A percentile compares a stretch with the other conserved stretches of the same genome.
phyloP scores from a whole-genome alignment of 2,329 filamentous ascomycete species.

The Colletotrichum coccodes region DNA sequence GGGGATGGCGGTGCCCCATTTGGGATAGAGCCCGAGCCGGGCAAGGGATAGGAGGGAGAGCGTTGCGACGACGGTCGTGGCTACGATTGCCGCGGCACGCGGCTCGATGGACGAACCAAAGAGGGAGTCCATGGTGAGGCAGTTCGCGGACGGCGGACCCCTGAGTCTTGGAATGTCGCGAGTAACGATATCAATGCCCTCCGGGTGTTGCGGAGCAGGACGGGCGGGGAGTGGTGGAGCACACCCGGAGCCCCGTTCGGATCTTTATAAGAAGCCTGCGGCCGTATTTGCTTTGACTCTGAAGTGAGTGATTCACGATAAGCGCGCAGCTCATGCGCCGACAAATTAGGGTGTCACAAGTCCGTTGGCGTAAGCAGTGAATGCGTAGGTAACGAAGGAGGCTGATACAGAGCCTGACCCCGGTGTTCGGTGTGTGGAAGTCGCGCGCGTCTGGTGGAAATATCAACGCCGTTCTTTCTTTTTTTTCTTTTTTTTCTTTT shows the following conservation, averaged over 20 bases:
- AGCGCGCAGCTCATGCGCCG: not conserved
- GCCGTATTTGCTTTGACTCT: not conserved
- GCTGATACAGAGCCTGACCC: not conserved
- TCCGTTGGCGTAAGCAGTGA: not conserved
- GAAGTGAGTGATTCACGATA: not conserved
- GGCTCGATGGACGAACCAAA: conserved; percentile 37
- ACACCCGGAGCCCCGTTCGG: not conserved
- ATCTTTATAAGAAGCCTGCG: not conserved
- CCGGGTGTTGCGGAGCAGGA: not conserved
- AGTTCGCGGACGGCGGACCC: not conserved
- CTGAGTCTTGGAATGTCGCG: not conserved
- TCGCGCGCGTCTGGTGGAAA: not conserved
- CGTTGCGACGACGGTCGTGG: conserved; percentile 54
- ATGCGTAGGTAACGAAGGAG: not conserved
- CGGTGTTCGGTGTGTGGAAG: not conserved
- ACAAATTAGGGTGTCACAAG: not conserved
- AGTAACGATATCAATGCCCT: not conserved
- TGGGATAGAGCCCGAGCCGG: conserved; percentile 51
- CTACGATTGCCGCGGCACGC: conserved; percentile 45
- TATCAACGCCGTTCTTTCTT: not conserved
- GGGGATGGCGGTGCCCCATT: conserved; percentile 49
- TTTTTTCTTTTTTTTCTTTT: not conserved
- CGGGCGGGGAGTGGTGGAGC: not conserved
- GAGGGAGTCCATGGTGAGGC: conserved; percentile 41
- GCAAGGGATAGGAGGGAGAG: conserved; percentile 49